phyloP scores from a whole-genome alignment of 768 basidiomycete species.

The Pholiota microspora region DNA sequence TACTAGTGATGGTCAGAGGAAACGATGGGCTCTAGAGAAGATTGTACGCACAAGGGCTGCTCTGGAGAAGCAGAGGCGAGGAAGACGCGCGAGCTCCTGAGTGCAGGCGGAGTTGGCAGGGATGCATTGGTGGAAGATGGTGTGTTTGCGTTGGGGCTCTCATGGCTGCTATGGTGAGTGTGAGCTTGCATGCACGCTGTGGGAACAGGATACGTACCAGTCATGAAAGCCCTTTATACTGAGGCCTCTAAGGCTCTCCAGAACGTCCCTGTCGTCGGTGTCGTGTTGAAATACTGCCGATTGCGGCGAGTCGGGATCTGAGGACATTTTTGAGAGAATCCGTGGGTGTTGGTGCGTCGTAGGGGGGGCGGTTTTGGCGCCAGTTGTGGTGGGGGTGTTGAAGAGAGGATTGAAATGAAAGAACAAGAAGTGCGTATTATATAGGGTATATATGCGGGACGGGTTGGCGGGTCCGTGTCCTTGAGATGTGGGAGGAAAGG shows the following conservation, averaged over 20 bases:
- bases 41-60: constrained; percentile 19
- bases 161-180: constrained; percentile 17
- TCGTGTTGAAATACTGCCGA: constrained; percentile 12
- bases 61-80: constrained; percentile 21
- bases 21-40: constrained; percentile 1
- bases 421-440: constrained; percentile 17
- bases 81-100: constrained; percentile 22
- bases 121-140: constrained; percentile 25
- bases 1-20: constrained; percentile 15
- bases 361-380: constrained; percentile 7
- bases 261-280: constrained; percentile 23
- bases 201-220: constrained; percentile 13
- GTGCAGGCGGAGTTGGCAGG: constrained; percentile 24
- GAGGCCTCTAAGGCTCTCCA: constrained; percentile 26
- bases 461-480: constrained; percentile 9
- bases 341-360: constrained; percentile 11
- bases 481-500: constrained; percentile 22
- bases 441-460: constrained; percentile 20
- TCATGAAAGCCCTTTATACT: constrained; percentile 27
- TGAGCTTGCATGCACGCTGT: constrained; percentile 10
- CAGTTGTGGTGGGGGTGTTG: constrained; percentile 3
- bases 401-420: constrained; percentile 3
- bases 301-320: constrained; percentile 12
- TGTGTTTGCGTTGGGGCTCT: constrained; percentile 19
- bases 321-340: constrained; percentile 12